Evolutionary conservation across 2,329 filamentous ascomycete species (phyloP).

Genomic region (Colletotrichum sp.): DNA sequence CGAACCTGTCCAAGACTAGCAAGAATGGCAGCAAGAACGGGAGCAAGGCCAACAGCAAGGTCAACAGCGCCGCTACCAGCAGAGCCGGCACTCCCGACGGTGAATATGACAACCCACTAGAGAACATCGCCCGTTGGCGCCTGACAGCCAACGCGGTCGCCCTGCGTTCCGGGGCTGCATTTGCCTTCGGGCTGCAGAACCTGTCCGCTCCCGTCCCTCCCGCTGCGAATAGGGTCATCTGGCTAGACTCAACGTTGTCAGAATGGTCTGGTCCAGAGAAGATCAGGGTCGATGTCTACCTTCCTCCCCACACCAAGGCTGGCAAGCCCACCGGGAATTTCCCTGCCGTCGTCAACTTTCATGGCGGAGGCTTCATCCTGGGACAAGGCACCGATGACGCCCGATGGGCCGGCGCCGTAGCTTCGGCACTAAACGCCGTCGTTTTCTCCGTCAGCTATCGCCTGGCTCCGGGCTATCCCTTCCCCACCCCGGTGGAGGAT

Average conservation of each 20-base stretch:
- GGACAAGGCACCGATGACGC: constrained; percentile 68
- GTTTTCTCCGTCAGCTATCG: constrained; percentile 71
- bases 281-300: constrained; percentile 54
- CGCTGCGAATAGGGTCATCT: constrained; percentile 40
- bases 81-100: constrained; percentile 27
- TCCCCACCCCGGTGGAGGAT: constrained; percentile 69
- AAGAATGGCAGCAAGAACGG: constrained; percentile 1
- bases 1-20: neutral
- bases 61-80: constrained; percentile 27
- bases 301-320: constrained; percentile 25
- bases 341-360: constrained; percentile 60
- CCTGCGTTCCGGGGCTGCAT: constrained; percentile 46
- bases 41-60: neutral
- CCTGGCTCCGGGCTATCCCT: constrained; percentile 68
- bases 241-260: constrained; percentile 47
- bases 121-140: constrained; percentile 47
- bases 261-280: constrained; percentile 37
- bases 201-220: constrained; percentile 41
- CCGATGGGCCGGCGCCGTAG: constrained; percentile 60
- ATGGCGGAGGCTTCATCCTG: constrained; percentile 70
- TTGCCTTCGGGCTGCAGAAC: constrained; percentile 47
- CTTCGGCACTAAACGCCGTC: constrained; percentile 57
- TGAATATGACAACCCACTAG: constrained; percentile 47
- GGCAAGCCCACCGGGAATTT: constrained; percentile 6
- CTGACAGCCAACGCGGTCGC: constrained; percentile 46